These are phyloP conservation scores for Coemansia sp. DNA, from an alignment of 192 early-diverging fungal species.

Conservation along the genomic window DNA sequence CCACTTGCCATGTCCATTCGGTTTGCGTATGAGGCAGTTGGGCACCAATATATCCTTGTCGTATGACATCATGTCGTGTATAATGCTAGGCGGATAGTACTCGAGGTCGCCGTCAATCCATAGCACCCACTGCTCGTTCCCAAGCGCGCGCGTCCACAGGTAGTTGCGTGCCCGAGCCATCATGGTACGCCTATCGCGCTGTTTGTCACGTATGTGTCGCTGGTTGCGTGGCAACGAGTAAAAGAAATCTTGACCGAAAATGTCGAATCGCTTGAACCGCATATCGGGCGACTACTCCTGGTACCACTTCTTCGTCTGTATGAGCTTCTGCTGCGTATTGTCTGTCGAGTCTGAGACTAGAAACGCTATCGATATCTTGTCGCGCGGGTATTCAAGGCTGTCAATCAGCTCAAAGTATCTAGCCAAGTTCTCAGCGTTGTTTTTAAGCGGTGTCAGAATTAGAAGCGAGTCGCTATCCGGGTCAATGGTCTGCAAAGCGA, in stretches of 20 bases:
- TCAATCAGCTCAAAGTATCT: slow-evolving; percentile 63
- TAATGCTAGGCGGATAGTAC: slow-evolving; percentile 61
- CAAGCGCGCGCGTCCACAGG: slow-evolving; percentile 59
- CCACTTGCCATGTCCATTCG: slow-evolving; percentile 45
- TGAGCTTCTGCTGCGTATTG: slow-evolving; percentile 58
- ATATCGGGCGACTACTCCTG: slow-evolving; percentile 47
- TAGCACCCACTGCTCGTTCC: slow-evolving; percentile 68
- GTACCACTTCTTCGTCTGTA: slow-evolving; percentile 40
- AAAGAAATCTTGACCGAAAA: slow-evolving; percentile 63
- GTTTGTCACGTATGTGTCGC: slow-evolving; percentile 61
- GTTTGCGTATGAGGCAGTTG: slow-evolving; percentile 55
- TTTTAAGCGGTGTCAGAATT: slow-evolving; percentile 69
- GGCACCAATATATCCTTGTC: slow-evolving; percentile 72
- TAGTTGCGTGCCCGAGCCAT: slow-evolving; percentile 66
- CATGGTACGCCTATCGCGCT: slow-evolving; percentile 59
- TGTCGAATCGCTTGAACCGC: slow-evolving; percentile 60
- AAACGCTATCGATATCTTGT: slow-evolving; percentile 67
- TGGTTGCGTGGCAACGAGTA: slow-evolving; percentile 54
- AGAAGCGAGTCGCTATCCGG: slow-evolving; percentile 49
- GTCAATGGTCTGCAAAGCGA: slow-evolving; percentile 23
- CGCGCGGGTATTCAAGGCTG: slow-evolving; percentile 60
- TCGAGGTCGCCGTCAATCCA: slow-evolving; percentile 75
- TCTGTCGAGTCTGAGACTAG: slow-evolving; percentile 66
- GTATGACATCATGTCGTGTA: slow-evolving; percentile 63
- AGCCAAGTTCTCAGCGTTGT: slow-evolving; percentile 59